A percentile compares a stretch with the other conserved stretches of the same genome.
Conservation (phyloP, 768 basidiomycete species). For the Suillus tomentosus region DNA sequence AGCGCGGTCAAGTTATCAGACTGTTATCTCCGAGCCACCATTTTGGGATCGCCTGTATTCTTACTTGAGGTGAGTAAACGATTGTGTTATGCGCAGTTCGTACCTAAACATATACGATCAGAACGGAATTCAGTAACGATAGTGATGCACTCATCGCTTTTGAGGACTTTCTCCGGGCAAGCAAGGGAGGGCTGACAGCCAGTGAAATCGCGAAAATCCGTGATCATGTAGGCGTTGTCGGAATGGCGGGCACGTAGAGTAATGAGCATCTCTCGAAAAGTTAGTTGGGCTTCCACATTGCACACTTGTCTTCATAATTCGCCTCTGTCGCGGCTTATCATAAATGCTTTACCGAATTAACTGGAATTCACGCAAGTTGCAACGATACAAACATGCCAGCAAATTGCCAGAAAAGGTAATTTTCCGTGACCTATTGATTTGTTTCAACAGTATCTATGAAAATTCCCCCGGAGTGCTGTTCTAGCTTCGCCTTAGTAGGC, state of each 20-base stretch:
- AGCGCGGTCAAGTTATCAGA: conserved; percentile 31
- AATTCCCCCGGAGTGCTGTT: too few species aligned
- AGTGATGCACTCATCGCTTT: conserved; percentile 73
- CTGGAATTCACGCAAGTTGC: too few species aligned
- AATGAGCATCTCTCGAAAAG: conserved; percentile 1
- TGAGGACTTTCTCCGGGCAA: conserved; percentile 83
- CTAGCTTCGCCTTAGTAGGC: too few species aligned
- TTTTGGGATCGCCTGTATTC: conserved; percentile 76
- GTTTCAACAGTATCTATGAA: too few species aligned
- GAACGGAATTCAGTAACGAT: conserved; percentile 62
- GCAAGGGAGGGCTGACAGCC: conserved; percentile 78
- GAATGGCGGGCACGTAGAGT: conserved; percentile 81
- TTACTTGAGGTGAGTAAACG: conserved; percentile 55
- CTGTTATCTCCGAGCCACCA: conserved; percentile 68
- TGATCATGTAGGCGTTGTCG: conserved; percentile 82
- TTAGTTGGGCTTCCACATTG: conserved; percentile 6
- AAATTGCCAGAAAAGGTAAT: too few species aligned
- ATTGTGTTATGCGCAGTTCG: neutral
- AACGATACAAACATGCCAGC: too few species aligned
- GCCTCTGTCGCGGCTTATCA: neutral
- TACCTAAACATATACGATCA: conserved; percentile 25
- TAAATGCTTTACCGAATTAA: neutral
- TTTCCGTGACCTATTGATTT: too few species aligned
- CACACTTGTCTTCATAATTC: neutral
- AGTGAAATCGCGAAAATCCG: conserved; percentile 91